Percentiles rank a stretch among this genome's conserved stretches.
Evolutionary conservation across 2,329 filamentous ascomycete genomes (phyloP).

Genomic region (Aureobasidium sp.): DNA sequence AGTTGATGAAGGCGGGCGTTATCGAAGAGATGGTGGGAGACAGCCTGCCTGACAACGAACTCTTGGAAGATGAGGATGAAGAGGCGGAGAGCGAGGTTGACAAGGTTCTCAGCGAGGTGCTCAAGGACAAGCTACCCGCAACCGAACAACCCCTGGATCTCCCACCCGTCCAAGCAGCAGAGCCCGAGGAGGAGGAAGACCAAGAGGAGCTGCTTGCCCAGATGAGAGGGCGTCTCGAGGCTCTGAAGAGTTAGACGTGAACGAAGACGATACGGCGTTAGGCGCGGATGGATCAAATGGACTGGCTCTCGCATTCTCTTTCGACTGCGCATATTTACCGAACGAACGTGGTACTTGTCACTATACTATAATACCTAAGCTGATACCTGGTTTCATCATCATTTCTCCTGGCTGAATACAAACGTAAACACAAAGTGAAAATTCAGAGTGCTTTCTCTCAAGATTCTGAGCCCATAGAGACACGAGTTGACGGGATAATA

Average conservation of each 20-base stretch:
- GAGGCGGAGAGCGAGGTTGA: constrained; percentile 80
- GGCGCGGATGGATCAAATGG: neutral
- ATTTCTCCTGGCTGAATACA: neutral
- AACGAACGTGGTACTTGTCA: neutral
- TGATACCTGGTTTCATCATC: neutral
- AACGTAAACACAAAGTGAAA: neutral
- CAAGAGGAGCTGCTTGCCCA: constrained; percentile 85
- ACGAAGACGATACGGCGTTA: neutral
- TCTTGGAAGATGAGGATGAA: constrained; percentile 62
- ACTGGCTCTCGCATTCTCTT: neutral
- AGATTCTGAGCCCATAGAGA: neutral
- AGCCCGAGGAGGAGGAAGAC: constrained; percentile 72
- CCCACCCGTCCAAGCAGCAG: constrained; percentile 40
- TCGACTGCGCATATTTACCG: neutral
- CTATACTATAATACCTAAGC: neutral
- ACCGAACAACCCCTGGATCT: constrained; percentile 48
- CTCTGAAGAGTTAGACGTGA: constrained; percentile 65
- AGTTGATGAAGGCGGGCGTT: constrained; percentile 89
- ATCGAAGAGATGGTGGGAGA: constrained; percentile 97
- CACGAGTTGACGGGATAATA: neutral
- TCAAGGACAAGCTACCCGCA: constrained; percentile 66
- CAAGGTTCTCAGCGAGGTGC: constrained; percentile 82
- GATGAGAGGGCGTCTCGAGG: constrained; percentile 87
- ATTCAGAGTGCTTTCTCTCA: no score
- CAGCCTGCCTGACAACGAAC: constrained; percentile 64